Evolutionary conservation across 2,329 filamentous ascomycete species (phyloP), one percentile per base, ranked within the genome.

Genomic region (Podosphaera fusca): DNA sequence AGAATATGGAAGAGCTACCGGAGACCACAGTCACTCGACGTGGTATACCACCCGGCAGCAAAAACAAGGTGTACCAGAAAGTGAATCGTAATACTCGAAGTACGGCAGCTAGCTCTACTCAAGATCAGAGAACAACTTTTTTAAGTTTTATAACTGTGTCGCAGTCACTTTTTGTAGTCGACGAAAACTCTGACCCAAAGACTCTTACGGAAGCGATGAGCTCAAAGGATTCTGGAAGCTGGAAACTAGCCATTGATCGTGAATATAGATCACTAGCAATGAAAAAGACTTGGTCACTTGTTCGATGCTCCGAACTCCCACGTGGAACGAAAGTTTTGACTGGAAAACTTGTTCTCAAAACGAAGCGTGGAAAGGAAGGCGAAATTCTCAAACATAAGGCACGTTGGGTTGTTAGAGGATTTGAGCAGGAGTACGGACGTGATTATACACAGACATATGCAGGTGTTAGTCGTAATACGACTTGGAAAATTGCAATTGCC

Each of bases 31-130:
- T 52, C 31, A 38, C 12, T n/a, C 2, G 33, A 31, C 51, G 51
- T 10, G 34, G 51, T 53, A 36, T 10, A 38, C 31, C 51, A 9
- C 34, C 51, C 30, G 51, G 51, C n/a, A 53, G 51, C 9, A 53
- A 55, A 42, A 55, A 40, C 14, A 55, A 55, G 7, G 52, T 40
- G 35, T 55, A 55, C 35, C 4, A 55, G n/a, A 55, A 42, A 55
- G 52, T 55, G 10, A 55, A 55, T 40, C 34, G 52, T 9, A 29
- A n/a, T 30, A 55, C 52, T 9, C 10, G 52, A 38, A 55, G 34
- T 31, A 55, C 52, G 30, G 33, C 52, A 35, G 34, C 14, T 29
- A 40, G 14, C 52, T 42, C 14, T n/a, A 30, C 36, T 29, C 2
- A 4, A 12, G 35, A 40, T 30, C 6, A 55, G 31, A 31, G 12